A percentile compares a stretch with the other conserved stretches of the same genome.
phyloP scores from a whole-genome alignment of 2,329 filamentous ascomycete genomes.

The Penicillium thymicola region DNA sequence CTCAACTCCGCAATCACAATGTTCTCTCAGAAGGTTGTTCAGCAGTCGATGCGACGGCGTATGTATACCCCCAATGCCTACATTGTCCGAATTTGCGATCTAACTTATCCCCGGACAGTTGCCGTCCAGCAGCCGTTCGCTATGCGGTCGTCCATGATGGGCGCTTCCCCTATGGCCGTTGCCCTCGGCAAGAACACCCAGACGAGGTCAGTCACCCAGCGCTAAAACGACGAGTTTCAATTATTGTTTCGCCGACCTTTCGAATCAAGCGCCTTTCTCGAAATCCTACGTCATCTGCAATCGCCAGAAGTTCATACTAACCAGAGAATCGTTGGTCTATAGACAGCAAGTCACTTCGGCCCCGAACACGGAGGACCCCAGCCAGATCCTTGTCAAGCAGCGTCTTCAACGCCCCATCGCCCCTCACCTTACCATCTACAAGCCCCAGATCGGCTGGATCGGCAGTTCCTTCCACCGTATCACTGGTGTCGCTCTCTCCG shows the following conservation, averaged over 20 bases:
- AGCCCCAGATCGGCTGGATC: slow-evolving; percentile 81
- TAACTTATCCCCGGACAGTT: slow-evolving; percentile 35
- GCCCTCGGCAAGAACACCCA: slow-evolving; percentile 44
- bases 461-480: slow-evolving; percentile 74
- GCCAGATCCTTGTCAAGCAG: slow-evolving; percentile 70
- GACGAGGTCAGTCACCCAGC: slow-evolving; percentile 39
- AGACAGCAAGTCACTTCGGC: slow-evolving; percentile 33
- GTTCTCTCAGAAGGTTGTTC: slow-evolving; percentile 48
- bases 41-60: slow-evolving; percentile 50
- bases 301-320: slow-evolving; percentile 14
- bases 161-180: slow-evolving; percentile 44
- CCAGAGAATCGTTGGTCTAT: slow-evolving; percentile 9
- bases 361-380: slow-evolving; percentile 33
- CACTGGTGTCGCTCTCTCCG: slow-evolving; percentile 71
- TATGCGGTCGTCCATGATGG: slow-evolving; percentile 43
- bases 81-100: slow-evolving; percentile 17
- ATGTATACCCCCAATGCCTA: slow-evolving; percentile 27
- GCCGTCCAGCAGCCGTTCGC: slow-evolving; percentile 45
- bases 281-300: slow-evolving; percentile 30
- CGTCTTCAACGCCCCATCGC: slow-evolving; percentile 77
- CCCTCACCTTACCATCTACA: slow-evolving; percentile 84
- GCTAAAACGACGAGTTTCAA: neutral
- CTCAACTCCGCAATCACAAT: slow-evolving; percentile 32
- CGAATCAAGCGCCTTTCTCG: neutral
- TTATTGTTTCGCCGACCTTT: neutral